phyloP scores from a whole-genome alignment of 2,329 filamentous ascomycete species.

The Arthrobotrys sinensis region DNA sequence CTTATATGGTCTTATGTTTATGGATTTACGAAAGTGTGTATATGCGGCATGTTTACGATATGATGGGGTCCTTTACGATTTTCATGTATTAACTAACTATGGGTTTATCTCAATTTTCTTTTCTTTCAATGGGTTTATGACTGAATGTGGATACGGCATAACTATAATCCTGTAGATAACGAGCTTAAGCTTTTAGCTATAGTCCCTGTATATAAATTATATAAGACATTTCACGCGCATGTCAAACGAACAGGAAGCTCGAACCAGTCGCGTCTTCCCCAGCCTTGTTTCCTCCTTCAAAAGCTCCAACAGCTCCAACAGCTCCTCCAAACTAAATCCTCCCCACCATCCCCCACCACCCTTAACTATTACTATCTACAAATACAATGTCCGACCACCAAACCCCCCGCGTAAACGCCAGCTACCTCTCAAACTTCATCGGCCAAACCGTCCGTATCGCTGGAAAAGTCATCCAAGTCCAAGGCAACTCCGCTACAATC shows the following conservation, averaged over 20 bases:
- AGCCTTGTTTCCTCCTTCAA: not conserved
- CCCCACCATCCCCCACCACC: not conserved
- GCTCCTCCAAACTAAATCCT: not conserved
- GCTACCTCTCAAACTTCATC: slow-evolving; percentile 83
- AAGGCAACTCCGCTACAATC: slow-evolving; percentile 83
- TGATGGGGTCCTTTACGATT: too few species aligned
- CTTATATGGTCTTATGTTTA: not conserved
- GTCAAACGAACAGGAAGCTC: not conserved
- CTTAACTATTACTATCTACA: not conserved
- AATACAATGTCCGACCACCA: slow-evolving; percentile 78
- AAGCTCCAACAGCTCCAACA: not conserved
- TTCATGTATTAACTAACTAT: too few species aligned
- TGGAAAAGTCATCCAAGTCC: slow-evolving; percentile 86
- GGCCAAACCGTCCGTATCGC: slow-evolving; percentile 84
- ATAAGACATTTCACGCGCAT: not conserved
- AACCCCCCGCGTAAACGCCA: slow-evolving; percentile 85
- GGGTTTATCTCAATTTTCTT: too few species aligned
- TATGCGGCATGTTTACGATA: not conserved
- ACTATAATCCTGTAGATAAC: not conserved
- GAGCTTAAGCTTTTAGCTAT: too few species aligned
- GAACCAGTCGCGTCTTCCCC: not conserved
- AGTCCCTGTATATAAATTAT: not conserved
- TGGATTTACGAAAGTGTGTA: not conserved
- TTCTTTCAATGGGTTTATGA: not conserved
- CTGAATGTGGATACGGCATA: too few species aligned